A percentile compares a stretch with the other conserved stretches of the same genome.
These are phyloP conservation scores for Thalia dealbata DNA, from an alignment of 176 grass and related monocot genomes.

Conservation along the genomic window DNA sequence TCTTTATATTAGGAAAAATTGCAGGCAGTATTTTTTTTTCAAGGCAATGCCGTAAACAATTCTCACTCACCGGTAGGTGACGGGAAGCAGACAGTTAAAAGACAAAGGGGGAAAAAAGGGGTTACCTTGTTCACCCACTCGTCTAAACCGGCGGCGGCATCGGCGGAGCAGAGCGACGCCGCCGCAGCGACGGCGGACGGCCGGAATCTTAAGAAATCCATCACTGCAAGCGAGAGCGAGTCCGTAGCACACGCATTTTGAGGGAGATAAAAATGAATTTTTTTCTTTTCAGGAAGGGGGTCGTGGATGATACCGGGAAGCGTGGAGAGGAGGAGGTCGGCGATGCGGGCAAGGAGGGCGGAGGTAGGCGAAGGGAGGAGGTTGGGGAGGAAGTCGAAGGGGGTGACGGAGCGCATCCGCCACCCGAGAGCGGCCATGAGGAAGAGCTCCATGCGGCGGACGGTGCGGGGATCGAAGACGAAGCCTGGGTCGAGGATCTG, in stretches of 20 bases:
- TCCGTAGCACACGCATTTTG: background rate
- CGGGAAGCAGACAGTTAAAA: background rate
- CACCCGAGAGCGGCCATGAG: slow-evolving; percentile 36
- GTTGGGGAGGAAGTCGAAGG: slow-evolving; percentile 43
- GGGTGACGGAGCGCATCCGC: slow-evolving; percentile 35
- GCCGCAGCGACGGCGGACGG: slow-evolving; percentile 33
- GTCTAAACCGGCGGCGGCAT: background rate
- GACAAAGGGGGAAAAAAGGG: background rate
- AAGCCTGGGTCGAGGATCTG: slow-evolving; percentile 29
- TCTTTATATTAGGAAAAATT: background rate
- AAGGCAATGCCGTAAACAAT: too few relatives aligned
- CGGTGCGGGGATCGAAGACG: slow-evolving; percentile 38
- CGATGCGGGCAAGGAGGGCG: slow-evolving; percentile 15
- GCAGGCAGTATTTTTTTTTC: too few relatives aligned
- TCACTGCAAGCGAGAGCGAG: slow-evolving; percentile 1
- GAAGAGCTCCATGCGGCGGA: slow-evolving; percentile 40
- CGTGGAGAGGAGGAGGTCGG: slow-evolving; percentile 22
- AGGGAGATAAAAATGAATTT: background rate
- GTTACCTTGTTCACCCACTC: slow-evolving; percentile 27
- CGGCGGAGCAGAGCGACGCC: slow-evolving; percentile 22
- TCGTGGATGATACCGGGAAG: slow-evolving; percentile 12
- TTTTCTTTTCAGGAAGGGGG: too few relatives aligned
- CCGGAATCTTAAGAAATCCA: slow-evolving; percentile 32
- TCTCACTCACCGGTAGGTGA: background rate
- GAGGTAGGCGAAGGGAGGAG: background rate